Percentiles rank a stretch among this genome's conserved stretches.
These are phyloP conservation scores for Pestalotiopsis sp. DNA, from an alignment of 2,329 filamentous ascomycete genomes.

Conservation along the genomic window DNA sequence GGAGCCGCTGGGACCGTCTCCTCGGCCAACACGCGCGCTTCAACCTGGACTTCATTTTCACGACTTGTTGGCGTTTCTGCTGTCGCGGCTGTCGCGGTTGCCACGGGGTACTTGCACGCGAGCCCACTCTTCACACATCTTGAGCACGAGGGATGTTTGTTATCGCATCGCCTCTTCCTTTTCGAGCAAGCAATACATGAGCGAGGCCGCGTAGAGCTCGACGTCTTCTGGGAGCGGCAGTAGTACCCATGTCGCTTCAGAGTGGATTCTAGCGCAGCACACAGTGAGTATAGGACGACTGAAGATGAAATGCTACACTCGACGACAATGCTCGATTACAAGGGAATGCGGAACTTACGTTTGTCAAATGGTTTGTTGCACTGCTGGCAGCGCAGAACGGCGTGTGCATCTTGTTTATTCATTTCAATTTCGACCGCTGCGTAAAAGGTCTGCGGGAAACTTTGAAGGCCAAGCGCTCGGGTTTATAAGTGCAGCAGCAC, in stretches of 20 bases:
- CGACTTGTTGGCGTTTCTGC: background rate
- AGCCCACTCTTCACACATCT: constrained; percentile 35
- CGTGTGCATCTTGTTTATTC: background rate
- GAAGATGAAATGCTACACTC: background rate
- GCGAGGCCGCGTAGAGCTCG: constrained; percentile 24
- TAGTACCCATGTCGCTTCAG: constrained; percentile 47
- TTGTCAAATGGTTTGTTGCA: constrained; percentile 45
- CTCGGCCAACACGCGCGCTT: background rate
- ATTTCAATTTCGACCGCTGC: constrained; percentile 7
- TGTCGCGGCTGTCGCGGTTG: constrained; percentile 1
- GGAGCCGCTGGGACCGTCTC: background rate
- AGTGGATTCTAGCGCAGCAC: constrained; percentile 33
- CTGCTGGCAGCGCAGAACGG: constrained; percentile 34
- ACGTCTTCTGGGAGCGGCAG: constrained; percentile 38
- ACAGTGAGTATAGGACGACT: background rate
- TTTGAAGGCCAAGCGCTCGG: background rate
- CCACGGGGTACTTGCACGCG: constrained; percentile 37
- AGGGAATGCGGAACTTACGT: constrained; percentile 27
- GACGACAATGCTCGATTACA: background rate
- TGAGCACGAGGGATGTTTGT: constrained; percentile 36
- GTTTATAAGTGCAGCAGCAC: background rate
- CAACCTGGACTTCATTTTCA: background rate
- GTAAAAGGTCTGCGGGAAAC: background rate
- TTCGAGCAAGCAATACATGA: constrained; percentile 39
- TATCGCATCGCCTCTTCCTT: constrained; percentile 40